A percentile compares a stretch with the other conserved stretches of the same genome.
Evolutionary conservation across 306 rosid genomes (phyloP).

Genomic region (Trichosanthes truncata): DNA sequence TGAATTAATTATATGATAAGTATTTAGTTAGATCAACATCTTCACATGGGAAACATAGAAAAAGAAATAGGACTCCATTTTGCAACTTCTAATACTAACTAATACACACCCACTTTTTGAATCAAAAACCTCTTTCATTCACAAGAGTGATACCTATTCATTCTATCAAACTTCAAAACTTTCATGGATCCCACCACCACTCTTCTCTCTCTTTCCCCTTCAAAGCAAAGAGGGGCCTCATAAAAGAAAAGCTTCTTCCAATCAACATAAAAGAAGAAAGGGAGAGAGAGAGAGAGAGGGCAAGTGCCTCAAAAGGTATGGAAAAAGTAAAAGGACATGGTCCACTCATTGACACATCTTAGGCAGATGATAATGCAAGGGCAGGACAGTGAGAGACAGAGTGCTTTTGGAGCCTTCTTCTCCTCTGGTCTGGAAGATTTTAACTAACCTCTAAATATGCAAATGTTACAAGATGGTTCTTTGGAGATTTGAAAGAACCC

Average conservation of each 20-base stretch:
- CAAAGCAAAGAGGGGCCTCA: not conserved
- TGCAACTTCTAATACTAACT: constrained; percentile 3
- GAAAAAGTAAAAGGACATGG: constrained; percentile 22
- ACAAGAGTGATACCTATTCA: not conserved
- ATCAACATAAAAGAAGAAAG: not conserved
- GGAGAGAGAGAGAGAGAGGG: constrained; percentile 1
- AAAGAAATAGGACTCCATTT: constrained; percentile 23
- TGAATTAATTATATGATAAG: not conserved
- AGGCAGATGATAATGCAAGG: constrained; percentile 9
- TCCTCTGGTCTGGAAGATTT: not conserved
- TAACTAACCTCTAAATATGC: not conserved
- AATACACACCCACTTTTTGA: constrained; percentile 24
- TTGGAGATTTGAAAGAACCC: not conserved
- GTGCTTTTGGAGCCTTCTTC: not conserved
- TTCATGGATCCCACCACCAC: constrained; percentile 59
- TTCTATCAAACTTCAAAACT: not conserved
- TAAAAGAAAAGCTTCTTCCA: constrained; percentile 5
- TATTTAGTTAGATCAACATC: constrained; percentile 18
- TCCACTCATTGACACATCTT: constrained; percentile 20
- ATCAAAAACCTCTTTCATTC: constrained; percentile 24
- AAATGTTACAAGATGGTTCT: not conserved
- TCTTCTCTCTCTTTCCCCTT: not conserved
- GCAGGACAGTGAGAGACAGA: constrained; percentile 18
- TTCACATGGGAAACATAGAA: constrained; percentile 20
- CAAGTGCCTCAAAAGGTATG: constrained; percentile 31